phyloP scores from a whole-genome alignment of 495 filamentous ascomycete genomes.

The Stereocaulon alpinum region DNA sequence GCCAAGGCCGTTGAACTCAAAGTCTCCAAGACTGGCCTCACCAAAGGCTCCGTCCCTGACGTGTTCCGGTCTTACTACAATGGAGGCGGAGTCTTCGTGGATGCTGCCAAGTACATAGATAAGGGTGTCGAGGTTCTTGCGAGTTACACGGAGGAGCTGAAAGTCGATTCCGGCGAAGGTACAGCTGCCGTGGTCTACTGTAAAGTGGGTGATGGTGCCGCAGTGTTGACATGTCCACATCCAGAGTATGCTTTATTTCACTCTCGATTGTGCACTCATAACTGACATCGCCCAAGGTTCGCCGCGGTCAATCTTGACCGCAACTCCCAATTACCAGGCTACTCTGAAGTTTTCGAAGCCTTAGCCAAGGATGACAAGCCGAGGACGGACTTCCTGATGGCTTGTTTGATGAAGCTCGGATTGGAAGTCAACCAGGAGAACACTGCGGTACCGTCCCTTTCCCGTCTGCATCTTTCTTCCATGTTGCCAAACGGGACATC shows the following conservation, averaged over 20 bases:
- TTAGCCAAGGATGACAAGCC: conserved; percentile 60
- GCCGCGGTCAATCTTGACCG: conserved; percentile 65
- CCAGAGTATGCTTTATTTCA: conserved; percentile 60
- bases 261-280: not conserved
- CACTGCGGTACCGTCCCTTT: conserved; percentile 67
- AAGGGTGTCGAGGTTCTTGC: conserved; percentile 72
- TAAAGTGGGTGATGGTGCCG: conserved; percentile 73
- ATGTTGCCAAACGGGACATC: conserved; percentile 50
- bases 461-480: conserved; percentile 74
- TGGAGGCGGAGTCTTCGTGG: conserved; percentile 89
- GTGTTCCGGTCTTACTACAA: conserved; percentile 80
- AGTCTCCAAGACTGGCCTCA: conserved; percentile 52
- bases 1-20: conserved; percentile 61
- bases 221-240: conserved; percentile 78
- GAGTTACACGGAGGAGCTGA: conserved; percentile 63
- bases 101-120: conserved; percentile 52
- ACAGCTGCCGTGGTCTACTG: conserved; percentile 77
- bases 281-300: conserved; percentile 48
- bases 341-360: conserved; percentile 54
- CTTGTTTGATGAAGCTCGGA: conserved; percentile 73
- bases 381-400: conserved; percentile 68
- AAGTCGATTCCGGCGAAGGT: conserved; percentile 62
- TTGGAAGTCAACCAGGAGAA: conserved; percentile 61
- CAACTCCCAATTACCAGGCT: conserved; percentile 50
- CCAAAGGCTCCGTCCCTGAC: conserved; percentile 43